phyloP scores from a whole-genome alignment of 352 stramenopile genomes.

The Phytophthora quininea region DNA sequence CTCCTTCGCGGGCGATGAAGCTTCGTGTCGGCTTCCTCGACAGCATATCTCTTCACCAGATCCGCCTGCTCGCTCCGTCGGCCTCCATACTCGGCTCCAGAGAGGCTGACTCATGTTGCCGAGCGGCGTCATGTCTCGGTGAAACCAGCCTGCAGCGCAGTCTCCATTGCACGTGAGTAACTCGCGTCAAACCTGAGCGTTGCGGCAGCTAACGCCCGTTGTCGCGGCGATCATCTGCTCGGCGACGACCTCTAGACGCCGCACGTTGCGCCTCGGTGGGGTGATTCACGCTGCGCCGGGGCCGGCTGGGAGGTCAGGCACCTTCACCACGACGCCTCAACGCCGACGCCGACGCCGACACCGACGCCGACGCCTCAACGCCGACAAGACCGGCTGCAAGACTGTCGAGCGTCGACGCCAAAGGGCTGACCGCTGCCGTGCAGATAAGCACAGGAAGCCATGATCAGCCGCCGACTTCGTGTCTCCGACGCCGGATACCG shows the following conservation, averaged over 20 bases:
- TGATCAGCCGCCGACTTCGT: constrained; percentile 7
- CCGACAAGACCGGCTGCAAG: no score
- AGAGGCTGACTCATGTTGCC: neutral
- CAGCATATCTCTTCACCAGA: constrained; percentile 6
- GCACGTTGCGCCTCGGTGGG: constrained; percentile 7
- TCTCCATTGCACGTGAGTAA: neutral
- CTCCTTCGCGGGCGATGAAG: neutral
- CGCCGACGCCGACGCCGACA: no score
- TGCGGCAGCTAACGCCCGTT: neutral
- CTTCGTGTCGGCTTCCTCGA: neutral
- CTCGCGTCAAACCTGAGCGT: neutral
- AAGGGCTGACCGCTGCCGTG: constrained; percentile 11
- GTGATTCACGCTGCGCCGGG: constrained; percentile 5
- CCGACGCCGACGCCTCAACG: no score
- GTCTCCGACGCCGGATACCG: constrained; percentile 11
- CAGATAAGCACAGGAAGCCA: constrained; percentile 6
- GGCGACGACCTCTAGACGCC: constrained; percentile 15
- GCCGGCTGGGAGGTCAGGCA: constrained; percentile 7
- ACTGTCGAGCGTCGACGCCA: no score
- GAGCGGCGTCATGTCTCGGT: neutral
- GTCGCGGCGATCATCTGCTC: constrained; percentile 3
- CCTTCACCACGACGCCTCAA: neutral
- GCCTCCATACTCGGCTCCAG: neutral
- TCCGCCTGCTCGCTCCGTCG: neutral
- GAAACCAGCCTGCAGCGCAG: neutral